Base-by-base conservation (phyloP, 2,329 filamentous ascomycete species). In the Helicocarpus griseus region DNA sequence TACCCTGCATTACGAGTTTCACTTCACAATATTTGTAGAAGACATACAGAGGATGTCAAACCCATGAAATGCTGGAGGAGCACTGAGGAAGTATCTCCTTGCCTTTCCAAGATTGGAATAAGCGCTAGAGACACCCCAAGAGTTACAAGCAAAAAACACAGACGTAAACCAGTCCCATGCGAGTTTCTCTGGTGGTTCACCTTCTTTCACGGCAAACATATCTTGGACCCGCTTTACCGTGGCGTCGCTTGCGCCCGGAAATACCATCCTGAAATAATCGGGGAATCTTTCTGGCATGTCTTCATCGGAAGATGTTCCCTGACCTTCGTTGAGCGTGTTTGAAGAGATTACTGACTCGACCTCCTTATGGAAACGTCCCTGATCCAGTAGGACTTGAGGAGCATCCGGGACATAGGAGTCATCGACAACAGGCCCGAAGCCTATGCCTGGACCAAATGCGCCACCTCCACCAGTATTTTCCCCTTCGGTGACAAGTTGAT, bases 111-210 rank as follows among this genome's bases (percentile, higher is more conserved):
- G 4, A 11, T 38, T 29, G 5, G 29, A 33, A 13, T 47, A 46
- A 17, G 44, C 50, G 28, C 43, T 38, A 26, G 46, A 17, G 14
- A 55, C 47, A 14, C 26, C 43, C 26, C 26, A 11, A 2, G 50
- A 43, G 31, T 53, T 51, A 47, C 53, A 55, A 11, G 47, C 45
- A 36, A 47, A 48, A 4, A 53, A 13, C 22, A 50, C 36, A n/a
- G 48, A 52, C 13, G 46, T 52, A 13, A 46, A 17, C 51, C 53
- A 53, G 31, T 55, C 46, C 53, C 53, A 51, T 5, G 47, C 53
- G 5, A 55, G 36, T 39, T 48, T 46, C 31, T 55, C 53, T 1
- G 48, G 38, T 1, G 40, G 29, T 17, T 43, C 39, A 8, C 3
- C 28, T 19, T n/a, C 14, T 19, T 21, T 19, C 13, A 33, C 28